Base-by-base conservation (phyloP, 139 green algal genomes). In the Monoraphidium neglectum region DNA sequence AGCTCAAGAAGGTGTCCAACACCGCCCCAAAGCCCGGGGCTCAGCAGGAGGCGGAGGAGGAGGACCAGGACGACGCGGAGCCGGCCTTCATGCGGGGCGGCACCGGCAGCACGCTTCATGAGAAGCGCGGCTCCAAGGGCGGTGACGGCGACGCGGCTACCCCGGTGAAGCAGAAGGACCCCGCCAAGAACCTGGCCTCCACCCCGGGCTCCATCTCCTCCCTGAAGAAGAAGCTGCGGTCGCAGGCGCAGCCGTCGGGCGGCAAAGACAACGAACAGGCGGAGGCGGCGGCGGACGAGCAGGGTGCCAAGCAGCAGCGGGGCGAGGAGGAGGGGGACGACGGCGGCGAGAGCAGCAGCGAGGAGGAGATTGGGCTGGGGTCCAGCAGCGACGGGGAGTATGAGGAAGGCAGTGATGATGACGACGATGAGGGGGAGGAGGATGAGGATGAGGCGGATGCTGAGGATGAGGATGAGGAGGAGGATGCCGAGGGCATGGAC, bases 1-100 rank as follows among this genome's bases (percentile, higher is more conserved):
- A 99, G 88, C 82, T 99, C 46, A 97, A 98, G 84, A 99, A 99
- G 88, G 59, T 98, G 38, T 89, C 83, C 62, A 98, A 98, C 32
- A 66, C 65, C 33, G 57, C 73, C 77, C 62, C 49, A 59, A 53
- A 35, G 32, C 24, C 49, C 64, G 15, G 53, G 70, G 62, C 51
- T 38, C 28, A 32, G 59, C 28, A 26, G 40, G 47, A 47, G 69
- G 72, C 70, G 60, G 35, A 49, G 32, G 38, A 74, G 57, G 57
- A n/a, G 33, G 72, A 70, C n/a, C 47, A 32, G 23, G 72, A 77
- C 30, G 57, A 57, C 15, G 72, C 71, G 21, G 36, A 70, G 72
- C n/a, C 46, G 57, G 49, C 62, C 72, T 30, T 63, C 26, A 63
- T 36, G 56, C 12, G 56, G 12, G 64, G 30, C 24, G 70, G 56